Conservation (phyloP, 148 eudicot species). For the Vaccinium darrowii region DNA sequence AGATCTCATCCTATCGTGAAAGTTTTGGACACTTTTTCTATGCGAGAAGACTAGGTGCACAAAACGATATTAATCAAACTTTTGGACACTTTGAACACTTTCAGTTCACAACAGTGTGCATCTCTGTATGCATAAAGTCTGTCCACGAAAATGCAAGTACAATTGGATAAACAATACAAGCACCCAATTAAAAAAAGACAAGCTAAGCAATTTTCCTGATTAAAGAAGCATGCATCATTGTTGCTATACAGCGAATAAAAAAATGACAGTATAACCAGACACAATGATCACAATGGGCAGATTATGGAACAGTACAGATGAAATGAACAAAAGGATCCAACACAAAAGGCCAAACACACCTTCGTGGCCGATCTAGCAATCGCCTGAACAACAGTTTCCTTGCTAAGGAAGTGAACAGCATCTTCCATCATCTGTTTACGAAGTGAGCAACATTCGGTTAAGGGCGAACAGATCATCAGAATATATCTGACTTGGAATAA, state of each 20-base stretch:
- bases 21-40: not conserved
- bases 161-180: not conserved
- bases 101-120: not conserved
- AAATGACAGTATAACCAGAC: not conserved
- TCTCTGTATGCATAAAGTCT: not conserved
- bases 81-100: not conserved
- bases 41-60: not conserved
- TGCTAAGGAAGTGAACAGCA: slow-evolving; percentile 92
- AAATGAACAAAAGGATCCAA: not conserved
- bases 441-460: slow-evolving; percentile 7
- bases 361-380: slow-evolving; percentile 96
- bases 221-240: not conserved
- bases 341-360: slow-evolving; percentile 36
- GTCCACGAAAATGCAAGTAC: slow-evolving; percentile 1
- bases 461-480: slow-evolving; percentile 1
- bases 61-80: not conserved
- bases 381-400: slow-evolving; percentile 93
- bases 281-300: not conserved
- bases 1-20: no score
- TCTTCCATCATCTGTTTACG: slow-evolving; percentile 91
- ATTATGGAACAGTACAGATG: not conserved
- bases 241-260: not conserved
- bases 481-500: slow-evolving; percentile 1
- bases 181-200: not conserved
- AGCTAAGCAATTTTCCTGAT: not conserved